Base-by-base conservation (phyloP, 305 asterid species). In the Ilex paraguariensis region DNA sequence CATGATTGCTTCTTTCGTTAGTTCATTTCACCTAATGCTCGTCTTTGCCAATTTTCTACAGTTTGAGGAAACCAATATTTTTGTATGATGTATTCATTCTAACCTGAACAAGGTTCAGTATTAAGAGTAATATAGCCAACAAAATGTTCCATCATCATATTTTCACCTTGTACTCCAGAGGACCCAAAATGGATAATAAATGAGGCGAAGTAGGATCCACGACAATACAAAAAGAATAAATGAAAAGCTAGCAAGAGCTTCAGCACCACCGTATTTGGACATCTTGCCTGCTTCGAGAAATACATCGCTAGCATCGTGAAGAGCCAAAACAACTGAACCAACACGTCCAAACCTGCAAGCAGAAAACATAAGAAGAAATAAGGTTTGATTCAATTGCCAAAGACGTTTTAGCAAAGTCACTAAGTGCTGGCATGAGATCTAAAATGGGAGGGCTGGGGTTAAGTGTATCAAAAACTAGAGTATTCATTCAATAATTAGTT, bases 201-300 rank as follows among this genome's bases (percentile, higher is more conserved):
- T 70, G 66, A 92, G 88, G 60, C 98, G 98, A 75, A 87, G 96
- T 45, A 84, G 42, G 70, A 84, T 48, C 84, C 84, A 92, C 12
- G 90, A 76, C 63, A 85, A 28, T 61, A 82, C 94, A 51, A 92
- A 92, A 52, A 85, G 75, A 63, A 85, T 69, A 73, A 92, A 90
- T 11, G 98, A 83, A 69, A 73, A 77, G 81, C 95, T 84, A 39
- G 98, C 97, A 65, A 92, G 42, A 48, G 79, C 57, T 74, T 90
- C 98, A 6, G 91, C 88, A 0, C 97, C 95, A 50, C 97, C 79
- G 81, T 92, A 92, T 75, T 90, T 92, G 49, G 98, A 92, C 97
- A 92, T 92, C 84, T 92, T 92, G 45, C 94, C 98, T 5, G 87
- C 73, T 82, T 90, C 98, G 54, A 92, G 82, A 70, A 92, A 89